Percentiles rank a stretch among this genome's conserved stretches.
phyloP scores from a whole-genome alignment of 1,284 basidiomycete species.

The Acaromyces ingoldii region DNA sequence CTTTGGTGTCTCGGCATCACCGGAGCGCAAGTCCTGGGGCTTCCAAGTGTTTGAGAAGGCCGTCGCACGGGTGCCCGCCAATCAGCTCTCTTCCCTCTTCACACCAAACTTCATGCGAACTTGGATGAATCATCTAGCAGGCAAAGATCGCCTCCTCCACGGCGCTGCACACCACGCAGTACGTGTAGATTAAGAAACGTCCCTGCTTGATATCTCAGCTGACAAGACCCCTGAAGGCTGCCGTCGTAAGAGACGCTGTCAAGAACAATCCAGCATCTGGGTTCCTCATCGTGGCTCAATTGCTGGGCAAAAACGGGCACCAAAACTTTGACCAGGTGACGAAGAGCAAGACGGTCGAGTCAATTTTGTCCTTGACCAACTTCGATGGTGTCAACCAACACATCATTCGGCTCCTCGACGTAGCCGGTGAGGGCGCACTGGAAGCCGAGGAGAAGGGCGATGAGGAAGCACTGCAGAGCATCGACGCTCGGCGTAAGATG shows the following conservation, averaged over 20 bases:
- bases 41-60: slow-evolving; percentile 85
- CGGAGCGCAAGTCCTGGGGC: slow-evolving; percentile 90
- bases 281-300: slow-evolving; percentile 76
- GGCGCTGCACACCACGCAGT: slow-evolving; percentile 67
- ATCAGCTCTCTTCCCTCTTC: slow-evolving; percentile 77
- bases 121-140: slow-evolving; percentile 91
- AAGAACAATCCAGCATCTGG: slow-evolving; percentile 73
- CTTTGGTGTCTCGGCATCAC: slow-evolving; percentile 75
- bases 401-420: slow-evolving; percentile 61
- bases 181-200: slow-evolving; percentile 7
- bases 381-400: slow-evolving; percentile 71
- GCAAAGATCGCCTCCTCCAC: slow-evolving; percentile 79
- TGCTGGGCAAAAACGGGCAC: slow-evolving; percentile 79
- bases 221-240: slow-evolving; percentile 49
- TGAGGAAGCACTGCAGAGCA: slow-evolving; percentile 1
- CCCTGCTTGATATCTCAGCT: slow-evolving; percentile 6
- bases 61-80: slow-evolving; percentile 63
- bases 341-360: slow-evolving; percentile 86
- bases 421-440: slow-evolving; percentile 15
- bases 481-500: slow-evolving; percentile 58
- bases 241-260: slow-evolving; percentile 70
- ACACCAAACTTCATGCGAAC: slow-evolving; percentile 93
- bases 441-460: slow-evolving; percentile 11
- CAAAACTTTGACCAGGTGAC: slow-evolving; percentile 87
- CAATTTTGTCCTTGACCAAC: slow-evolving; percentile 72